phyloP scores from a whole-genome alignment of 176 grass and related monocot genomes.

The Paspalum notatum region DNA sequence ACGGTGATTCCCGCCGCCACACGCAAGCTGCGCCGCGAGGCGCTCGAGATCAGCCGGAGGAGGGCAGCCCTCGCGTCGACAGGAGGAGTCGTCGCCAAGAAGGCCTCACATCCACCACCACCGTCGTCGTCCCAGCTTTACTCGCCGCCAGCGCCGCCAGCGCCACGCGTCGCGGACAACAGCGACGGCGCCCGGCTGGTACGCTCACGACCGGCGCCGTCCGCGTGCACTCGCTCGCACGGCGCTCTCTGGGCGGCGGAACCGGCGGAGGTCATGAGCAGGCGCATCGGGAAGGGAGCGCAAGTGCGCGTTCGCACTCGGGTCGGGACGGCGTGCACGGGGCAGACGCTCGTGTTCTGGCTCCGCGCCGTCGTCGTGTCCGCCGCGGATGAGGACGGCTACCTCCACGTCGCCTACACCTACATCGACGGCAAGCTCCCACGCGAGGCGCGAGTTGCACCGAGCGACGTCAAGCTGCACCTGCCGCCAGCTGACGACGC shows the following conservation, averaged over 20 bases:
- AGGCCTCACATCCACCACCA: not conserved
- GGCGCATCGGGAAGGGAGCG: not conserved
- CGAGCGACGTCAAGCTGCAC: not conserved
- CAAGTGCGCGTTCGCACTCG: conserved; percentile 3
- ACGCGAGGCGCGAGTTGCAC: not conserved
- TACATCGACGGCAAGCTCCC: not conserved
- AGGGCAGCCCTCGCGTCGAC: not conserved
- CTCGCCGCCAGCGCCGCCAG: not conserved
- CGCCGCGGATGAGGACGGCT: not conserved
- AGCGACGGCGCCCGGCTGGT: not conserved
- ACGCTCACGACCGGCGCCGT: too few species aligned
- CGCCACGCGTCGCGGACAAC: not conserved
- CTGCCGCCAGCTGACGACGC: too few species aligned
- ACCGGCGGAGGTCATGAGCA: too few species aligned
- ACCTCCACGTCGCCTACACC: not conserved
- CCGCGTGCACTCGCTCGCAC: too few species aligned
- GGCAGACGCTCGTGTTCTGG: conserved; percentile 11
- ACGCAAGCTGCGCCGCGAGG: conserved; percentile 5
- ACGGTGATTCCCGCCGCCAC: not conserved
- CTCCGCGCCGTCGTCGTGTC: conserved; percentile 1
- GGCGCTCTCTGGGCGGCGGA: too few species aligned
- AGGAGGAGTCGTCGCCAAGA: not conserved
- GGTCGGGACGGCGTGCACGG: not conserved
- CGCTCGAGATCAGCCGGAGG: not conserved
- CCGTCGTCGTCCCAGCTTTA: too few species aligned